These are phyloP conservation scores for Fragaria vesca DNA, from an alignment of 306 rosid genomes.

Conservation along the genomic window DNA sequence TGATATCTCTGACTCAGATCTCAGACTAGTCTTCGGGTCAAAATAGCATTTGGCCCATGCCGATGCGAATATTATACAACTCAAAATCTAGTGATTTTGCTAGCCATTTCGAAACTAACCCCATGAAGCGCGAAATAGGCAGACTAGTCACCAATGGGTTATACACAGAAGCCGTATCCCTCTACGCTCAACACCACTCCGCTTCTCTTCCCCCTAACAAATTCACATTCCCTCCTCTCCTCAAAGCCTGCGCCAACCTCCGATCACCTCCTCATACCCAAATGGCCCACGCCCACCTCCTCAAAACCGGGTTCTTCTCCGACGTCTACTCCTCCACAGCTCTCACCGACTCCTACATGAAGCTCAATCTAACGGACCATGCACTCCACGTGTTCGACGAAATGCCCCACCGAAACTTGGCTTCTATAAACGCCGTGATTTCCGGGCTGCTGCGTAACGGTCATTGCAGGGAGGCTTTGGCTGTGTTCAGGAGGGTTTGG, in stretches of 20 bases:
- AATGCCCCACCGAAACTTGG: conserved; percentile 52
- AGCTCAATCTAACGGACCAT: conserved; percentile 20
- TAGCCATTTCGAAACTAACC: background rate
- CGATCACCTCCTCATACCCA: conserved; percentile 30
- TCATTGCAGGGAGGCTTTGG: conserved; percentile 33
- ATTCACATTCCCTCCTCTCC: conserved; percentile 62
- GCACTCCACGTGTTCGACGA: conserved; percentile 59
- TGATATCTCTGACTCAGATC: too few relatives aligned
- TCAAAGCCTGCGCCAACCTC: conserved; percentile 71
- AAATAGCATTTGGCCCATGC: too few relatives aligned
- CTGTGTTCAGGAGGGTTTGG: conserved; percentile 30
- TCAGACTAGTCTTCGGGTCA: too few relatives aligned
- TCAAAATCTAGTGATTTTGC: too few relatives aligned
- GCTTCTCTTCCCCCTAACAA: conserved; percentile 36
- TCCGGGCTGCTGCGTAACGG: conserved; percentile 55
- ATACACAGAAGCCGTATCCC: conserved; percentile 49
- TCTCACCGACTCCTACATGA: conserved; percentile 40
- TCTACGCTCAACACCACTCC: conserved; percentile 39
- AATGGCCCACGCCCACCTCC: conserved; percentile 52
- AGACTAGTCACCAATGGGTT: conserved; percentile 56
- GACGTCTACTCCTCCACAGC: conserved; percentile 56
- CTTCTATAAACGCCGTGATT: conserved; percentile 49
- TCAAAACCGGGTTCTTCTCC: conserved; percentile 53
- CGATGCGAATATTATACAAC: too few relatives aligned
- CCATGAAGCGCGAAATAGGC: conserved; percentile 48